Base-by-base conservation (phyloP, 2,329 filamentous ascomycete genomes). In the Venturia oleaginea region DNA sequence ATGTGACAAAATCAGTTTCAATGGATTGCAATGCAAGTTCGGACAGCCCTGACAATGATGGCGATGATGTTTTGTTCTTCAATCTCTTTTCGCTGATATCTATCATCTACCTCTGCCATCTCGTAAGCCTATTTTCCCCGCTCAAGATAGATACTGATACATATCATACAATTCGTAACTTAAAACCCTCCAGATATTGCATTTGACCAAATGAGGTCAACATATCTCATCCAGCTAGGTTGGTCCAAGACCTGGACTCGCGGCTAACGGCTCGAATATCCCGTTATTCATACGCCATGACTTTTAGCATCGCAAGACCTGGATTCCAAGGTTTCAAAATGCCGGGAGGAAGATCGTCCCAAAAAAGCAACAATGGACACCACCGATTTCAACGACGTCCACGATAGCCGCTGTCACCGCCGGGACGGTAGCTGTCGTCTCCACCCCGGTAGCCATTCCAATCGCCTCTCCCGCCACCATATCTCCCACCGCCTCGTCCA, bases 401-500 rank as follows among this genome's bases (percentile, higher is more conserved):
- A 57, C 51, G 34, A 13, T 60, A 62, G 3, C 6, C 79, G 8
- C 30, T 11, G 7, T 22, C 27, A 34, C 19, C 46, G 82, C 6
- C 93, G 6, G 46, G 46, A 13, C 46, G 46, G 27, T 51, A 51
- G 46, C 46, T 51, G 22, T 51, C 46, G 22, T 51, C 54, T 57
- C 54, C 54, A 15, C 55, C 55, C 22, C 55, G 34, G 59, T 60
- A 62, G 34, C 6, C 79, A 57, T 57, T 34, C 51, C 51, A 57
- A n/a, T 57, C 46, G 82, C 5, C 93, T 93, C 68, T 88, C 92
- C 71, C 87, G 88, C 66, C 90, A 92, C 72, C 85, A 27, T n/a
- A 40, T 91, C 38, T 84, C 87, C 68, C 89, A 90, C 69, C 72
- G 77, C 3, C 86, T 83, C 3, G 82, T 89, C 55, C 60, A 65